phyloP scores from a whole-genome alignment of 306 rosid genomes.

The Crotalaria pallida region DNA sequence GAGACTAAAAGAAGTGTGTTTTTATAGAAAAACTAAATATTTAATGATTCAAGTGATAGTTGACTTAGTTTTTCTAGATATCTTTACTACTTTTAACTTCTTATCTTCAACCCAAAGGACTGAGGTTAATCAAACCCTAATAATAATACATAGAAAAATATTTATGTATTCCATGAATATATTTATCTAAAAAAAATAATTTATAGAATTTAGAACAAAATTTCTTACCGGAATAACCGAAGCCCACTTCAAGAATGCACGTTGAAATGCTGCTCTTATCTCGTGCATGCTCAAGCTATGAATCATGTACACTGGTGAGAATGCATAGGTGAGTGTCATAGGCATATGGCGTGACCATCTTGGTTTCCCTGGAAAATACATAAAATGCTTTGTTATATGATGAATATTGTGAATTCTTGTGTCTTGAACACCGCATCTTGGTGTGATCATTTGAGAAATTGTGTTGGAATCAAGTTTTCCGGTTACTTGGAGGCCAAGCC shows the following conservation, averaged over 20 bases:
- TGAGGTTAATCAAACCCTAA: too few relatives aligned
- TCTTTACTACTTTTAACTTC: too few relatives aligned
- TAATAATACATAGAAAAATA: too few relatives aligned
- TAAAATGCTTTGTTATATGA: constrained; percentile 25
- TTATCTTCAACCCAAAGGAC: too few relatives aligned
- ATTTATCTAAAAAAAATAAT: too few relatives aligned
- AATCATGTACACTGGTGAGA: constrained; percentile 40
- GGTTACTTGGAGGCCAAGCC: constrained; percentile 45
- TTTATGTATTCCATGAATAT: too few relatives aligned
- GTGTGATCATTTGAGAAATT: constrained; percentile 33
- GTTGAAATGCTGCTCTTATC: constrained; percentile 32
- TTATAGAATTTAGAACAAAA: too few relatives aligned
- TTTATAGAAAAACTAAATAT: too few relatives aligned
- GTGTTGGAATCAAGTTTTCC: constrained; percentile 49
- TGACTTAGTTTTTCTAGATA: too few relatives aligned
- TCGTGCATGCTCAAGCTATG: constrained; percentile 35
- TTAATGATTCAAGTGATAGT: too few relatives aligned
- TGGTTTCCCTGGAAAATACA: constrained; percentile 64
- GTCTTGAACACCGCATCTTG: constrained; percentile 60
- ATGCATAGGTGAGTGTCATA: constrained; percentile 57
- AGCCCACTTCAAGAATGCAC: constrained; percentile 60
- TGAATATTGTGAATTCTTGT: background rate
- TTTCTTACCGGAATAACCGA: constrained; percentile 52
- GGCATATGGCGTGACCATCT: constrained; percentile 64
- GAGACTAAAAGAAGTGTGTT: too few relatives aligned